Conservation (phyloP, 2,329 filamentous ascomycete genomes). For the Colletotrichum sp. region DNA sequence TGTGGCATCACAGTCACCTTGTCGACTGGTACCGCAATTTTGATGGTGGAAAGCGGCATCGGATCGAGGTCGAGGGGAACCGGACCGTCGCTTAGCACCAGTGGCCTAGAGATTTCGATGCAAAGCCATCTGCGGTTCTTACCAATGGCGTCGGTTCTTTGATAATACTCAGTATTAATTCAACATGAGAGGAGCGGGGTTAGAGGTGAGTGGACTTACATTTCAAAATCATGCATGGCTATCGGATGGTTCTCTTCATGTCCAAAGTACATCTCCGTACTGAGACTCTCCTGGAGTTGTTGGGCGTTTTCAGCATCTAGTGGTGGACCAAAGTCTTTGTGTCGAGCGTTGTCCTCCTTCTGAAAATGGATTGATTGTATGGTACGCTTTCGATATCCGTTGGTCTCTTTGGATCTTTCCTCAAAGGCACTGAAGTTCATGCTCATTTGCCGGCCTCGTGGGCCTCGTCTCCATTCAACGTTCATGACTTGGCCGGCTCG, state of each 20-base stretch:
- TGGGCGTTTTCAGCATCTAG: not conserved
- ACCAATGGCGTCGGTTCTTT: conserved; percentile 5
- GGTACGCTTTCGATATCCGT: not conserved
- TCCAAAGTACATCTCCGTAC: not conserved
- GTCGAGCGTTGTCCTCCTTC: not conserved
- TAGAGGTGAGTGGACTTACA: conserved; percentile 1
- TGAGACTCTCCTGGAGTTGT: not conserved
- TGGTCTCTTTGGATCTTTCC: not conserved
- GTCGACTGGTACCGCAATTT: conserved; percentile 11
- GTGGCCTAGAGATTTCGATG: conserved; percentile 4
- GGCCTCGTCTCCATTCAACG: not conserved
- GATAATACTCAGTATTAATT: not conserved
- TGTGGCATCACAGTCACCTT: not conserved
- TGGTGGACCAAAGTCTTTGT: not conserved
- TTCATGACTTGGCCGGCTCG: conserved; percentile 9
- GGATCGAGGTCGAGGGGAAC: conserved; percentile 3
- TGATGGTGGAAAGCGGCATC: conserved; percentile 9
- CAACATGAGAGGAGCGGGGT: not conserved
- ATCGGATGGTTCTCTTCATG: not conserved
- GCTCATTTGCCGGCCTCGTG: not conserved
- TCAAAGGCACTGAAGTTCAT: conserved; percentile 12
- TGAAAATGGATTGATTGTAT: conserved; percentile 3
- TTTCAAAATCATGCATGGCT: conserved; percentile 7
- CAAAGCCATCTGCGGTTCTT: conserved; percentile 1
- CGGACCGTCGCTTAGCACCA: not conserved